A percentile compares a stretch with the other conserved stretches of the same genome.
Evolutionary conservation across 306 rosid genomes (phyloP).

Genomic region (Morella rubra): DNA sequence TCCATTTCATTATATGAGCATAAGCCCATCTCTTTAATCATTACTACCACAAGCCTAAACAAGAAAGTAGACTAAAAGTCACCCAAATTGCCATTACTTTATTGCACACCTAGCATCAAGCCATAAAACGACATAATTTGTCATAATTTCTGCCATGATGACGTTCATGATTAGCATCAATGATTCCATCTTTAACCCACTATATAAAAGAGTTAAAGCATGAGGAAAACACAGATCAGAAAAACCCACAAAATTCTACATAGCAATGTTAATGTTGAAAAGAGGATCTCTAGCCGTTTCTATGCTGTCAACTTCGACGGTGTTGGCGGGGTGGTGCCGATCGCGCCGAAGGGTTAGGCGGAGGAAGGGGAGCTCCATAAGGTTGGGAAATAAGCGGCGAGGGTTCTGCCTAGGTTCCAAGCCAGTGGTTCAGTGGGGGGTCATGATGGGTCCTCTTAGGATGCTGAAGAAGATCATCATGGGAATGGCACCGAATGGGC

Average conservation of each 20-base stretch:
- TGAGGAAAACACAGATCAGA: background rate
- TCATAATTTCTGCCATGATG: conserved; percentile 77
- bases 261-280: conserved; percentile 66
- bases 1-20: conserved; percentile 24
- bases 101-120: conserved; percentile 55
- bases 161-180: conserved; percentile 46
- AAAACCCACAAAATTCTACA: background rate
- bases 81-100: conserved; percentile 33
- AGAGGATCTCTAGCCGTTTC: conserved; percentile 49
- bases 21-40: conserved; percentile 50
- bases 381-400: conserved; percentile 74
- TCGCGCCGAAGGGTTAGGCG: conserved; percentile 53
- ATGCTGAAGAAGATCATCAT: conserved; percentile 70
- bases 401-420: conserved; percentile 66
- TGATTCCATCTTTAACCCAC: conserved; percentile 39
- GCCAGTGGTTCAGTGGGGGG: conserved; percentile 64
- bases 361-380: conserved; percentile 56
- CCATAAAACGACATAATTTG: conserved; percentile 53
- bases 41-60: conserved; percentile 64
- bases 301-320: conserved; percentile 51
- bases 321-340: conserved; percentile 56
- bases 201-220: conserved; percentile 37
- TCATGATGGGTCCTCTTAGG: conserved; percentile 58
- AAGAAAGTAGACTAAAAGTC: conserved; percentile 30
- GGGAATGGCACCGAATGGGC: conserved; percentile 63